Evolutionary conservation across 177 flowering plant species (phyloP).

Genomic region (Vitis hybrid): DNA sequence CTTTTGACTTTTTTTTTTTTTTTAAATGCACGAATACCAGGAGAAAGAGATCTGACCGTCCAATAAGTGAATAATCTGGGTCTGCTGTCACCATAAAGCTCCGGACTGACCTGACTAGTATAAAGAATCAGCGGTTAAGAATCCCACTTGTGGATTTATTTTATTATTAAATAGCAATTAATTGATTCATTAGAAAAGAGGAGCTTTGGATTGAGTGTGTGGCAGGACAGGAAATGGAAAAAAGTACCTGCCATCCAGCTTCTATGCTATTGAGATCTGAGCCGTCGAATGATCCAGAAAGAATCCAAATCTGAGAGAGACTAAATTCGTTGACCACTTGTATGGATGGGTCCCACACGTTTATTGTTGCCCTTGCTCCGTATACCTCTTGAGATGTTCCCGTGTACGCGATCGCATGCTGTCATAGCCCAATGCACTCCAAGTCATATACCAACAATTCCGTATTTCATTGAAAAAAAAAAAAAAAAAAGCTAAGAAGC

Average conservation of each 20-base stretch:
- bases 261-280: slow-evolving; percentile 99
- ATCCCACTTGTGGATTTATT: background rate
- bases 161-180: background rate
- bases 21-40: too few species aligned
- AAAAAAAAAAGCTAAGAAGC: too few species aligned
- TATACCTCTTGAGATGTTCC: slow-evolving; percentile 62
- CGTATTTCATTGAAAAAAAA: too few species aligned
- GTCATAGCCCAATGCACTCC: background rate
- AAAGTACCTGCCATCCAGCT: slow-evolving; percentile 99
- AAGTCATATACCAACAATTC: too few species aligned
- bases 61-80: slow-evolving; percentile 97
- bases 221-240: slow-evolving; percentile 21
- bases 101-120: slow-evolving; percentile 99
- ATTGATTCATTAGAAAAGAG: too few species aligned
- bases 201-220: slow-evolving; percentile 17
- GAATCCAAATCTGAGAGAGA: slow-evolving; percentile 96
- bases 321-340: slow-evolving; percentile 86
- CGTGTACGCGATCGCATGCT: slow-evolving; percentile 99
- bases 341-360: slow-evolving; percentile 95
- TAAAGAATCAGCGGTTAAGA: slow-evolving; percentile 63
- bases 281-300: slow-evolving; percentile 89
- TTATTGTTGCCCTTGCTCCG: slow-evolving; percentile 91
- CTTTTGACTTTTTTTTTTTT: too few species aligned
- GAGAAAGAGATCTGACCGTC: slow-evolving; percentile 72
- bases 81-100: slow-evolving; percentile 98